Evolutionary conservation across 805 yeast species (phyloP).

Genomic region (Yarrowia sp.): DNA sequence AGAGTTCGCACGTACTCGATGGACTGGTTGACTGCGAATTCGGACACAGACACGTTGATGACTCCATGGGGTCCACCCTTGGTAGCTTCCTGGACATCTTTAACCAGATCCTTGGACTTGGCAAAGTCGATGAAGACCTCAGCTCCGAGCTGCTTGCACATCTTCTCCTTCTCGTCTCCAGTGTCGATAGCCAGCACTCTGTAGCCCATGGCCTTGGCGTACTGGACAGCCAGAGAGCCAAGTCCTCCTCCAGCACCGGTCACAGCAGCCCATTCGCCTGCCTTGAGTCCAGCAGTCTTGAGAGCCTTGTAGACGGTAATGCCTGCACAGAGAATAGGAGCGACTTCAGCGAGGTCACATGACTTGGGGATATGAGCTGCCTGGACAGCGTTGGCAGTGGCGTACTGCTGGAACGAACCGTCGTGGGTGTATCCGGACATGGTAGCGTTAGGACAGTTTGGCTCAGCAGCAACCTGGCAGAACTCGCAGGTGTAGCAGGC

Average conservation of each 20-base stretch:
- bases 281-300: slow-evolving; percentile 72
- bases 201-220: slow-evolving; percentile 78
- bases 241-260: slow-evolving; percentile 85
- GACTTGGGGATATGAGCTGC: slow-evolving; percentile 81
- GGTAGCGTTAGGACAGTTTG: slow-evolving; percentile 72
- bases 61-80: slow-evolving; percentile 75
- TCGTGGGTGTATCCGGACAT: slow-evolving; percentile 89
- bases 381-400: slow-evolving; percentile 85
- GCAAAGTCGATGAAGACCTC: slow-evolving; percentile 67
- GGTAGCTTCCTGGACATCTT: slow-evolving; percentile 55
- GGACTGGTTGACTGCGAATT: slow-evolving; percentile 65
- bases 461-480: slow-evolving; percentile 71
- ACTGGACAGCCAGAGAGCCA: slow-evolving; percentile 76
- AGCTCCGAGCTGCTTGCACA: slow-evolving; percentile 66
- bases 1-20: slow-evolving; percentile 53
- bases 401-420: slow-evolving; percentile 91
- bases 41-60: slow-evolving; percentile 68
- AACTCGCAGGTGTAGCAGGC: slow-evolving; percentile 79
- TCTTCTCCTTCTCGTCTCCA: slow-evolving; percentile 65
- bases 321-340: slow-evolving; percentile 93
- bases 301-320: slow-evolving; percentile 90
- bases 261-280: slow-evolving; percentile 79
- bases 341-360: slow-evolving; percentile 73
- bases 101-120: slow-evolving; percentile 58
- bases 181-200: slow-evolving; percentile 76